phyloP scores from a whole-genome alignment of 192 early-diverging fungal genomes.

The Phlyctochytrium bullatum region DNA sequence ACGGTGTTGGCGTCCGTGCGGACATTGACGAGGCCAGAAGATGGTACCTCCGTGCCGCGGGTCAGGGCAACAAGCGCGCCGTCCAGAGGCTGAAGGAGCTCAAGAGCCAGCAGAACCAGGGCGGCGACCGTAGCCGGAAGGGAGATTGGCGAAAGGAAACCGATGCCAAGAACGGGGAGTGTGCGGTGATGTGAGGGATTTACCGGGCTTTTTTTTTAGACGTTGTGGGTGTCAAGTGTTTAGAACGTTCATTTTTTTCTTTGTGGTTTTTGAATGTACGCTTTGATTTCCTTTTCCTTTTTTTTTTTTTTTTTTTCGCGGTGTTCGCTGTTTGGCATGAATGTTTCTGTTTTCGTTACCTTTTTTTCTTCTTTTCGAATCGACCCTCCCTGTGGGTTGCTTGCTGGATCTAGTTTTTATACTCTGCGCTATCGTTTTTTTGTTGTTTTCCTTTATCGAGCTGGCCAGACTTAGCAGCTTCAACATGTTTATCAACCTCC shows the following conservation, averaged over 20 bases:
- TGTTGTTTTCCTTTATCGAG: too few relatives aligned
- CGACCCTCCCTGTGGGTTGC: too few relatives aligned
- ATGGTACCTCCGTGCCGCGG: slow-evolving; percentile 88
- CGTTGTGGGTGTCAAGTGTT: too few relatives aligned
- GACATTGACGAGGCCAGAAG: slow-evolving; percentile 80
- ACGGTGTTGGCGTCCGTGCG: slow-evolving; percentile 78
- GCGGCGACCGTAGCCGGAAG: slow-evolving; percentile 19
- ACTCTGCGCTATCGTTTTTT: too few relatives aligned
- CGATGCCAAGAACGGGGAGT: slow-evolving; percentile 21
- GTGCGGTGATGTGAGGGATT: slow-evolving; percentile 24
- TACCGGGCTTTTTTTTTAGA: too few relatives aligned
- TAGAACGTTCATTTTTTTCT: too few relatives aligned
- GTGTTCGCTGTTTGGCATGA: neutral
- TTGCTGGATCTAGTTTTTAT: too few relatives aligned
- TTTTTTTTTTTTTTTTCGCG: neutral
- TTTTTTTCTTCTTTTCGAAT: too few relatives aligned
- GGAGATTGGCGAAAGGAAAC: slow-evolving; percentile 26
- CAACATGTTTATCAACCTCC: too few relatives aligned
- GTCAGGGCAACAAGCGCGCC: slow-evolving; percentile 80
- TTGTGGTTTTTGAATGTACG: too few relatives aligned
- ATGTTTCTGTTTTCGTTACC: neutral
- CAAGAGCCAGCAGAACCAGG: slow-evolving; percentile 41
- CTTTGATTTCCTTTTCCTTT: neutral
- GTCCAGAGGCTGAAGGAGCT: slow-evolving; percentile 80
- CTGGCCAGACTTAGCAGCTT: too few relatives aligned